Conservation (phyloP, 1,284 basidiomycete species). For the Papiliotrema flavescens region DNA sequence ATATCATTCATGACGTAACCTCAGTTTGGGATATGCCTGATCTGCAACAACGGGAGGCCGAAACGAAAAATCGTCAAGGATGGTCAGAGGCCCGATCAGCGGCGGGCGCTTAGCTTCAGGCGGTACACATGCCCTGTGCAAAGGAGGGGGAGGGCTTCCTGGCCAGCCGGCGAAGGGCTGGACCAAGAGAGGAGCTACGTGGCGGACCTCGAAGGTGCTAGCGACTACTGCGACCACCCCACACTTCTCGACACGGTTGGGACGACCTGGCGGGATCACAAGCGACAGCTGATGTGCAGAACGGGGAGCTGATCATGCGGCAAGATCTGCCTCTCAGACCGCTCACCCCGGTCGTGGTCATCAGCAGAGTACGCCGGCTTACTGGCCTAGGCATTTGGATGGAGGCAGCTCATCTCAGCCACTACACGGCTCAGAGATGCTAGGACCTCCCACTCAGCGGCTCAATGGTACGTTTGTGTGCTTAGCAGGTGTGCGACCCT, state of each 20-base stretch:
- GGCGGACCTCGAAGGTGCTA: constrained; percentile 19
- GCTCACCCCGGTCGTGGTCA: constrained; percentile 14
- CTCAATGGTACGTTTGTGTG: neutral
- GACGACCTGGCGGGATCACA: neutral
- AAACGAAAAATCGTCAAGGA: neutral
- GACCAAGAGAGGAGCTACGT: too few relatives aligned
- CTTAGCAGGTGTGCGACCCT: neutral
- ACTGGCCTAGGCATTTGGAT: neutral
- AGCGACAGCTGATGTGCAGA: constrained; percentile 1
- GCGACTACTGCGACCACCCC: constrained; percentile 33
- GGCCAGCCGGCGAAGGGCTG: too few relatives aligned
- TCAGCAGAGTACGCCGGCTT: constrained; percentile 10
- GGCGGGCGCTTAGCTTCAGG: neutral
- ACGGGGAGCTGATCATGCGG: constrained; percentile 16
- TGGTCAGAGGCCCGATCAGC: too few relatives aligned
- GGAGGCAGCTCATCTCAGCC: neutral
- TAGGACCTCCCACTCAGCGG: constrained; percentile 8
- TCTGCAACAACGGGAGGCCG: neutral
- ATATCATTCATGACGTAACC: neutral
- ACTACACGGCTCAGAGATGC: constrained; percentile 9
- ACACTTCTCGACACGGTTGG: constrained; percentile 19
- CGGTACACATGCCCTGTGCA: neutral
- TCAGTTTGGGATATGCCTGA: constrained; percentile 7
- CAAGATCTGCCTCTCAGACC: constrained; percentile 5
- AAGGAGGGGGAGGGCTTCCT: too few relatives aligned